phyloP scores from a whole-genome alignment of 805 yeast genomes.

The Cyberlindnera meyerae region DNA sequence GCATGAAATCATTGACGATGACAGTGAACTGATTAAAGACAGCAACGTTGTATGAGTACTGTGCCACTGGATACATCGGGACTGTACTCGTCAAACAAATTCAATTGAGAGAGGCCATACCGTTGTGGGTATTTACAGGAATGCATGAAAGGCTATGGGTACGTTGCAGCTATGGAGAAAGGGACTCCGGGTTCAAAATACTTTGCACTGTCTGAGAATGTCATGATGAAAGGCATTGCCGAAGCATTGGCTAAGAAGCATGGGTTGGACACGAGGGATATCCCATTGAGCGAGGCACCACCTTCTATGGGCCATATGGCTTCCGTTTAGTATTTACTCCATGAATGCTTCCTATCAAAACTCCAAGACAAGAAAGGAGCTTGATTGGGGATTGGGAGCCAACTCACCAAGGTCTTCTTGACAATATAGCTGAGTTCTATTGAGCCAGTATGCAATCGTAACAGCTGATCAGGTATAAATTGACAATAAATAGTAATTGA shows the following conservation, averaged over 20 bases:
- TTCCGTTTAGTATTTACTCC: constrained; percentile 7
- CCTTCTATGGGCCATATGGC: background rate
- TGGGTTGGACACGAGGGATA: constrained; percentile 11
- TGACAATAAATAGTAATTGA: too few species aligned
- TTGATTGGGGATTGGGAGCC: constrained; percentile 32
- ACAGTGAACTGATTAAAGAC: too few species aligned
- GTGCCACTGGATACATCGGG: constrained; percentile 34
- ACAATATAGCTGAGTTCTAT: constrained; percentile 24
- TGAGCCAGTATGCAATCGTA: too few species aligned
- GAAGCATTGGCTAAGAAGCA: constrained; percentile 23
- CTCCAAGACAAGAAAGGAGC: constrained; percentile 18
- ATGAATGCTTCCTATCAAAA: constrained; percentile 12
- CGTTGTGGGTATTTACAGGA: constrained; percentile 31
- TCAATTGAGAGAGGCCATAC: constrained; percentile 23
- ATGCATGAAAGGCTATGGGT: constrained; percentile 31
- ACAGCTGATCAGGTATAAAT: too few species aligned
- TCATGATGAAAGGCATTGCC: constrained; percentile 26
- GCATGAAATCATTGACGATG: too few species aligned
- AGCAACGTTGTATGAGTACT: too few species aligned
- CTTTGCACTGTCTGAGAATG: constrained; percentile 25
- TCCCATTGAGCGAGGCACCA: constrained; percentile 16
- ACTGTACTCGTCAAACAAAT: constrained; percentile 20
- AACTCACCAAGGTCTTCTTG: constrained; percentile 15
- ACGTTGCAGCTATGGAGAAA: constrained; percentile 25
- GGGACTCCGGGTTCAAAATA: constrained; percentile 25